Conservation (phyloP, 2,329 filamentous ascomycete genomes). For the Magnaporthales sp. region DNA sequence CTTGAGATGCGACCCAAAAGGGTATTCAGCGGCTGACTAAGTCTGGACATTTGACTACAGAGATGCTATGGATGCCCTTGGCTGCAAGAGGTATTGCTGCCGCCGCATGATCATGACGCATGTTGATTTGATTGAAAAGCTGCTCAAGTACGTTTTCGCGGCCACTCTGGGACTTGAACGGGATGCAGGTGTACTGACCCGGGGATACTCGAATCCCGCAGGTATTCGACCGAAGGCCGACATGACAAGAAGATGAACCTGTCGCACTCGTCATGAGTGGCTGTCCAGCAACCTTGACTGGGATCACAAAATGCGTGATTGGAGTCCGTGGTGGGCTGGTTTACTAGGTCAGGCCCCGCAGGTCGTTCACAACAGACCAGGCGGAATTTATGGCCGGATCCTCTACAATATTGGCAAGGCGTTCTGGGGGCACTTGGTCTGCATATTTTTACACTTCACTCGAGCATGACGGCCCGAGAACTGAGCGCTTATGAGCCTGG, state of each 20-base stretch:
- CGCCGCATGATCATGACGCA: constrained; percentile 99
- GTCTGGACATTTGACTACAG: constrained; percentile 33
- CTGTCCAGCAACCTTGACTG: not conserved
- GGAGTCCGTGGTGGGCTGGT: not conserved
- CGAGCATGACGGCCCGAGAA: not conserved
- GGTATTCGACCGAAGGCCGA: constrained; percentile 54
- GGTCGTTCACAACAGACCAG: not conserved
- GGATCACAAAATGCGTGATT: not conserved
- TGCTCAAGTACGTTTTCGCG: constrained; percentile 63
- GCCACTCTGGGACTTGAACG: too few relatives aligned
- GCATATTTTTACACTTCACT: not conserved
- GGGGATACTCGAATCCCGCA: constrained; percentile 16
- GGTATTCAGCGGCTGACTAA: not conserved
- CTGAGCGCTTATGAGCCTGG: not conserved
- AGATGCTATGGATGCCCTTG: constrained; percentile 91
- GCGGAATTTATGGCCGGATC: not conserved
- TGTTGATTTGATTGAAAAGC: constrained; percentile 96
- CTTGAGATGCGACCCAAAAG: not conserved
- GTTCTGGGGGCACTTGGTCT: not conserved
- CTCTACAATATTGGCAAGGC: not conserved
- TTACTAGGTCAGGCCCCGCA: not conserved
- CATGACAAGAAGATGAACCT: constrained; percentile 49
- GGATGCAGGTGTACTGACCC: not conserved
- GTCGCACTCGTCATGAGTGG: constrained; percentile 8
- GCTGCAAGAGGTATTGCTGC: constrained; percentile 94